Conservation (phyloP, 371 early-diverging fungal genomes). For the Massospora cicadina region DNA sequence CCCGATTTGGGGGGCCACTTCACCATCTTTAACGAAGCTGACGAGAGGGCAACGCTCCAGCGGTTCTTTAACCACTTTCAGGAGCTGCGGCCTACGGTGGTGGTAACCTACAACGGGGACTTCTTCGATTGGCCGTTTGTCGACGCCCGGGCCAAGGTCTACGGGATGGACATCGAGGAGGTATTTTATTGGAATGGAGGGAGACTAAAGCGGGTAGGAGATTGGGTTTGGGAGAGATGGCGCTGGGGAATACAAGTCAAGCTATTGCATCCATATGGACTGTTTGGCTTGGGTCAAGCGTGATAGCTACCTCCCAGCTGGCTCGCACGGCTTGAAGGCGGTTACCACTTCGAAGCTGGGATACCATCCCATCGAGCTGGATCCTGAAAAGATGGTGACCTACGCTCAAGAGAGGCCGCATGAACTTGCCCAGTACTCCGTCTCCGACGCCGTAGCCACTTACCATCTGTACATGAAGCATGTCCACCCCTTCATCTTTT, state of each 20-base stretch:
- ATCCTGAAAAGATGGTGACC: conserved; percentile 98
- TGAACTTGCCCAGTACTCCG: conserved; percentile 96
- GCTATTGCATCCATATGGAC: conserved; percentile 95
- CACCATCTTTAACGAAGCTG: conserved; percentile 86
- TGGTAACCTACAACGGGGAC: conserved; percentile 99
- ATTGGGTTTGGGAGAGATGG: conserved; percentile 70
- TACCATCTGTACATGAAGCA: conserved; percentile 99
- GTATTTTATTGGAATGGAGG: conserved; percentile 16
- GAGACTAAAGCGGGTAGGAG: conserved; percentile 26
- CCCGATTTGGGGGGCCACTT: conserved; percentile 94
- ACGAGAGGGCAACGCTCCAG: conserved; percentile 61
- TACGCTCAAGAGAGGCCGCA: conserved; percentile 92
- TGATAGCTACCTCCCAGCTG: conserved; percentile 96
- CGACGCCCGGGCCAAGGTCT: conserved; percentile 60
- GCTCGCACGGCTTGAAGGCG: conserved; percentile 93
- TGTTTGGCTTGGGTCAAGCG: conserved; percentile 99
- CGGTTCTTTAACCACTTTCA: conserved; percentile 91
- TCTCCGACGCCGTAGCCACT: conserved; percentile 99
- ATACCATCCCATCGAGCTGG: conserved; percentile 97
- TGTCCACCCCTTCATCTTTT: conserved; percentile 98
- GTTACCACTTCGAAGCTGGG: conserved; percentile 95
- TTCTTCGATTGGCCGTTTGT: conserved; percentile 99
- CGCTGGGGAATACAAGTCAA: conserved; percentile 74
- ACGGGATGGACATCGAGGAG: conserved; percentile 68
- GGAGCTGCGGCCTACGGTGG: conserved; percentile 73